Evolutionary conservation across 768 basidiomycete species (phyloP), one percentile per base, ranked within the genome.

Genomic region (Naganishia antarctica): DNA sequence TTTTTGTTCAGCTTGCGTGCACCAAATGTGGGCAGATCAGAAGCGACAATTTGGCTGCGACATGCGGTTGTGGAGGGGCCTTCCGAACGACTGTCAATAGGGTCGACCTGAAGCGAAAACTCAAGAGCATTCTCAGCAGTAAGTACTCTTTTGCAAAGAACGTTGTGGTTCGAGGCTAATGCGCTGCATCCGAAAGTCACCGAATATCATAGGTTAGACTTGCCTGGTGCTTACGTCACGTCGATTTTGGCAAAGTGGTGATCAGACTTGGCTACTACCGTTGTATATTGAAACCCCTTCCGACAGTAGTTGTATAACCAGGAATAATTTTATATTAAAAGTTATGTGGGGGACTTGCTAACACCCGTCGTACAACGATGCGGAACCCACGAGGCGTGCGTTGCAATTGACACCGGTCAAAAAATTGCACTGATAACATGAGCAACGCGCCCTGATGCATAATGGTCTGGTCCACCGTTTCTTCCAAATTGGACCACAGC

Each of bases 1-100:
- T 25, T 48, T 13, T 37, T n/a, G 15, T 21, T 43, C 45, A 78
- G 76, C 79, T 98, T 66, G 83, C 85, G 11, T 99, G 96, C 74
- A 78, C 80, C 8, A 92, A 88, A 70, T 99, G 96, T 80, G 85
- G 88, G 74, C 90, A 92, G 78, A 84, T 96, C 66, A 91, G 89
- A 68, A 84, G 87, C 49, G 90, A 93, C 73, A 92, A 91, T 73
- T 82, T 97, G 21, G 86, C 89, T 18, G 80, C 85, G 66, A 87
- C 87, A 61, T 97, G 94, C 74, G 81, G 83, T 28, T 98, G 96
- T 75, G 96, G 93, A 18, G 94, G 92, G 13, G 78, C 85, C 0
- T 96, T 88, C 76, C 82, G 84, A 66, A 81, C 88, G 44, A 88
- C 86, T 16, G 72, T 88, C 60, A 87, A 83, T 66, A 88, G 87